phyloP scores from a whole-genome alignment of 208 protist genomes.

The Naegleria gruberi region DNA sequence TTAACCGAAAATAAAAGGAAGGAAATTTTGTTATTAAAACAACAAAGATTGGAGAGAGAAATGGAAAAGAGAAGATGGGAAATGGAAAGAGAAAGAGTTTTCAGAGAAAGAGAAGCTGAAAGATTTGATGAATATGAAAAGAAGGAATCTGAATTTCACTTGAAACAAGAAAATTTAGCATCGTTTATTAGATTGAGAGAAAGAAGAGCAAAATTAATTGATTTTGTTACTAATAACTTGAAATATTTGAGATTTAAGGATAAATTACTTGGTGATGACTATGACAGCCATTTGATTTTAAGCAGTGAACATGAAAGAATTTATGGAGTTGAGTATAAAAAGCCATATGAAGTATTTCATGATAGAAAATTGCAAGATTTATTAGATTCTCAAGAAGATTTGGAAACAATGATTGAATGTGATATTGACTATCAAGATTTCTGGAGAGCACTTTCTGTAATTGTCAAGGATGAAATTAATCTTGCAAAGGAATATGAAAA shows the following conservation, averaged over 20 bases:
- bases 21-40: slow-evolving; percentile 55
- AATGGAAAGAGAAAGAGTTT: slow-evolving; percentile 34
- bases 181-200: slow-evolving; percentile 53
- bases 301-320: slow-evolving; percentile 13
- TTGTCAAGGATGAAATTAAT: not conserved
- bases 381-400: not conserved
- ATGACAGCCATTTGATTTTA: slow-evolving; percentile 17
- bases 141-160: slow-evolving; percentile 56
- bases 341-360: slow-evolving; percentile 37
- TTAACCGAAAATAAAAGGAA: slow-evolving; percentile 17
- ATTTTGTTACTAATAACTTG: slow-evolving; percentile 58
- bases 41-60: slow-evolving; percentile 48
- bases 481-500: slow-evolving; percentile 30
- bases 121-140: slow-evolving; percentile 48
- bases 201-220: slow-evolving; percentile 58
- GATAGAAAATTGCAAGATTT: slow-evolving; percentile 30
- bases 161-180: slow-evolving; percentile 41
- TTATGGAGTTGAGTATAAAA: slow-evolving; percentile 35
- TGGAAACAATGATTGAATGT: not conserved
- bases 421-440: not conserved
- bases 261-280: not conserved
- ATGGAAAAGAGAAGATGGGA: slow-evolving; percentile 40
- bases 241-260: slow-evolving; percentile 27
- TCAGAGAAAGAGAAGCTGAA: slow-evolving; percentile 37
- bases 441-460: not conserved